Evolutionary conservation across 2,329 filamentous ascomycete species (phyloP), one percentile per base, ranked within the genome.

Genomic region (Penicillium brevicompactum): DNA sequence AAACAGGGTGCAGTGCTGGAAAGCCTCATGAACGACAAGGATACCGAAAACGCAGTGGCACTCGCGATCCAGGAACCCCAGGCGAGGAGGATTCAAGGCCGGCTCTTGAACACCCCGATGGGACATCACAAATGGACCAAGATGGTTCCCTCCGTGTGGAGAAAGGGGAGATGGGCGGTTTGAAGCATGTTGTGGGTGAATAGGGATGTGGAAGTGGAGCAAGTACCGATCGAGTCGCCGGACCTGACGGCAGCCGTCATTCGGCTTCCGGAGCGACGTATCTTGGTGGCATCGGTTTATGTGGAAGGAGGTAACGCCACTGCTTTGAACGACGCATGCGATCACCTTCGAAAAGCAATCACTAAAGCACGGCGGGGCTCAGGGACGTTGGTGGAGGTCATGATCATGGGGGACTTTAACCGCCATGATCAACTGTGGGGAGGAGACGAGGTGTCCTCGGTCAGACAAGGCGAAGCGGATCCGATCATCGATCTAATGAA

Each of bases 221-320:
- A 56, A 50, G 58, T 63, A 18, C 37, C 41, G 18, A 57, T 64
- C 8, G 47, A 60, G 46, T 67, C 58, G 2, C 52, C 52, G 10
- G 63, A 67, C n/a, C n/a, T n/a, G n/a, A n/a, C n/a, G n/a, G n/a
- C n/a, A n/a, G n/a, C n/a, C n/a, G n/a, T n/a, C n/a, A 44, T 65
- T 43, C 41, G 51, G 31, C 49, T 65, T 21, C 56, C 57, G 14
- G 59, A 61, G 22, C 61, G 41, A 11, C 34, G 34, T 54, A 60
- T 68, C 27, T 62, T 69, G 34, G 59, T 68, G 5, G 62, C 53
- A 55, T 69, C 58, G 32, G 63, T 69, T 4, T 69, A 69, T 43
- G 53, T 68, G 9, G 46, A 61, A 44, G 59, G 58, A 40, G 57
- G 58, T 14, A 55, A 63, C 51, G 31, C 41, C 46, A 30, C 52